A percentile compares a stretch with the other conserved stretches of the same genome.
These are phyloP conservation scores for Corymbia citriodora DNA, from an alignment of 441 rosid genomes.

Conservation along the genomic window DNA sequence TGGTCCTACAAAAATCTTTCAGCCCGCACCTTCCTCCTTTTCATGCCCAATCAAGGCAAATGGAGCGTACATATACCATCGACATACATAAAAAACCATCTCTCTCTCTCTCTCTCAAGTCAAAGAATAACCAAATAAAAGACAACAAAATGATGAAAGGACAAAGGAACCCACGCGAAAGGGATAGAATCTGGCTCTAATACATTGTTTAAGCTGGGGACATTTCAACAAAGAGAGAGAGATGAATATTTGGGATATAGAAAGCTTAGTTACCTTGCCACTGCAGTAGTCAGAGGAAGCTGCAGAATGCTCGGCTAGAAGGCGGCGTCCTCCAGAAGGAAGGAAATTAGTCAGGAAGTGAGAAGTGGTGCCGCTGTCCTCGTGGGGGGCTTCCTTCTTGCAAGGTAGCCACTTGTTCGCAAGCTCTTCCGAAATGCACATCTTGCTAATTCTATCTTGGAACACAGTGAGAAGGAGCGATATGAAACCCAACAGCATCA, in stretches of 20 bases:
- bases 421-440: constrained; percentile 44
- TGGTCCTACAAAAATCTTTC: too few relatives aligned
- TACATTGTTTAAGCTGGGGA: not conserved
- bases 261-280: constrained; percentile 20
- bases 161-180: not conserved
- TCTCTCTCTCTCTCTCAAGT: not conserved
- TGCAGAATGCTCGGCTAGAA: constrained; percentile 34
- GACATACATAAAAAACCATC: not conserved
- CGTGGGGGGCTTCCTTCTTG: constrained; percentile 4
- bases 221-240: not conserved
- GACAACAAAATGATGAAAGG: not conserved
- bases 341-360: constrained; percentile 39
- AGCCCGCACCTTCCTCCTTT: not conserved
- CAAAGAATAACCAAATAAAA: not conserved
- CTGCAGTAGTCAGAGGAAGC: constrained; percentile 18
- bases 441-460: constrained; percentile 31
- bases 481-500: constrained; percentile 77
- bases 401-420: constrained; percentile 59
- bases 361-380: constrained; percentile 1
- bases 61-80: not conserved
- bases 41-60: not conserved
- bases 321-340: constrained; percentile 34
- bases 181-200: not conserved
- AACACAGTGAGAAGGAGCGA: constrained; percentile 59
- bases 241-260: not conserved